Conservation (phyloP, 768 basidiomycete species). For the Amanita pallidorosea region DNA sequence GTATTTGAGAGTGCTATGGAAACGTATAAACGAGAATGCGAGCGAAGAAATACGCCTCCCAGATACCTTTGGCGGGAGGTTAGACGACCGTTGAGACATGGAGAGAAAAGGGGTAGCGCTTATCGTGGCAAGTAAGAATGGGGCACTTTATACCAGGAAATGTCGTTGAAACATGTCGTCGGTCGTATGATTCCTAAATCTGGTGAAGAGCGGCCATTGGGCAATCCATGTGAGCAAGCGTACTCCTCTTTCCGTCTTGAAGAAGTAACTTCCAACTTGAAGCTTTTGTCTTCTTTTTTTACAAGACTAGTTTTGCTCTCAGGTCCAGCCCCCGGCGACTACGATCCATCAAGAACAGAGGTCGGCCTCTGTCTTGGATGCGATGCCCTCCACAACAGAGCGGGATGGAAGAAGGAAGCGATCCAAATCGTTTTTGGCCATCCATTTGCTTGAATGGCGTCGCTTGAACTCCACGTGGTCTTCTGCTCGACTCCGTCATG, state of each 20-base stretch:
- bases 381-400: constrained; percentile 2
- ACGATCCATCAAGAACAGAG: neutral
- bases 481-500: neutral
- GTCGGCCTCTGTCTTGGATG: neutral
- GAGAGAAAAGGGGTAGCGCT: constrained; percentile 6
- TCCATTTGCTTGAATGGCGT: neutral
- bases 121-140: constrained; percentile 8
- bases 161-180: constrained; percentile 6
- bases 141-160: constrained; percentile 6
- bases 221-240: neutral
- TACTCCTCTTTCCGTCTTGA: constrained; percentile 1
- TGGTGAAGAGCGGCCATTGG: constrained; percentile 6
- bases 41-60: neutral
- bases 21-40: constrained; percentile 1
- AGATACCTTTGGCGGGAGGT: constrained; percentile 20
- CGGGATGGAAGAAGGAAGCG: constrained; percentile 6
- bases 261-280: neutral
- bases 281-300: constrained; percentile 5
- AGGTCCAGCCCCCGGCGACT: constrained; percentile 2
- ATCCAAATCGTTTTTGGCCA: neutral
- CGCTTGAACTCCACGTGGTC: constrained; percentile 1
- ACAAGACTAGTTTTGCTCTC: neutral
- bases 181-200: constrained; percentile 5
- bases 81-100: constrained; percentile 17
- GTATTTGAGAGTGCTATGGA: constrained; percentile 29